Conservation (phyloP, 306 rosid species). For the Bauhinia variegata region DNA sequence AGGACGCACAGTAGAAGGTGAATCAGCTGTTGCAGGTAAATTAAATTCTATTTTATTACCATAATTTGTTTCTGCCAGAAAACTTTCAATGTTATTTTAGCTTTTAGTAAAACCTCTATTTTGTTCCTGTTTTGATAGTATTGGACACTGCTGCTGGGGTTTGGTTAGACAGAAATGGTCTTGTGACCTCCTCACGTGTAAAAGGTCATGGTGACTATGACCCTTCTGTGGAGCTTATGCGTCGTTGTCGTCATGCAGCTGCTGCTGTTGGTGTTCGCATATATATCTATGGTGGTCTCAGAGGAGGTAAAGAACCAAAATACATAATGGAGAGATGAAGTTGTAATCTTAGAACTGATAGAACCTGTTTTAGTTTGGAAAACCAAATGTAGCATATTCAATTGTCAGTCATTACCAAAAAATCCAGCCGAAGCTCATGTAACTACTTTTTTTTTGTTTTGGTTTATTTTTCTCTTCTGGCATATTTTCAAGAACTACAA, state of each 20-base stretch:
- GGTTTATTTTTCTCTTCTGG: conserved; percentile 1
- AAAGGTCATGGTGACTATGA: conserved; percentile 74
- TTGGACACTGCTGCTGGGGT: conserved; percentile 99
- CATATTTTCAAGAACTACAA: background rate
- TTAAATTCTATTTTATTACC: conserved; percentile 22
- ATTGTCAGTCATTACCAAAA: conserved; percentile 1
- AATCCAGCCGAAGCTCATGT: conserved; percentile 8
- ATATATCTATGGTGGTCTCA: conserved; percentile 90
- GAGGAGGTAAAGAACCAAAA: conserved; percentile 70
- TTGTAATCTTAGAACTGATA: conserved; percentile 23
- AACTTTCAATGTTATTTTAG: conserved; percentile 18
- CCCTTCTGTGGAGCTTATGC: conserved; percentile 88
- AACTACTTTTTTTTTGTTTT: conserved; percentile 24
- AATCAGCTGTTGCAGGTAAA: conserved; percentile 88
- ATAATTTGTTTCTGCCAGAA: background rate
- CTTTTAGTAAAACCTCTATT: conserved; percentile 7
- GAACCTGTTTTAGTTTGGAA: conserved; percentile 21
- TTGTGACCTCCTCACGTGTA: conserved; percentile 84
- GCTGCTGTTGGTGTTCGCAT: conserved; percentile 86
- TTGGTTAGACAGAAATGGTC: conserved; percentile 94
- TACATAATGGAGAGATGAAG: conserved; percentile 20
- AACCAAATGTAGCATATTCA: conserved; percentile 22
- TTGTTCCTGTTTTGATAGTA: conserved; percentile 51
- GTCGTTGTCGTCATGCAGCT: conserved; percentile 98
- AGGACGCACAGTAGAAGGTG: conserved; percentile 96